Evolutionary conservation across 2,329 filamentous ascomycete species (phyloP), one percentile per base, ranked within the genome.

Genomic region (Diaporthe sp.): DNA sequence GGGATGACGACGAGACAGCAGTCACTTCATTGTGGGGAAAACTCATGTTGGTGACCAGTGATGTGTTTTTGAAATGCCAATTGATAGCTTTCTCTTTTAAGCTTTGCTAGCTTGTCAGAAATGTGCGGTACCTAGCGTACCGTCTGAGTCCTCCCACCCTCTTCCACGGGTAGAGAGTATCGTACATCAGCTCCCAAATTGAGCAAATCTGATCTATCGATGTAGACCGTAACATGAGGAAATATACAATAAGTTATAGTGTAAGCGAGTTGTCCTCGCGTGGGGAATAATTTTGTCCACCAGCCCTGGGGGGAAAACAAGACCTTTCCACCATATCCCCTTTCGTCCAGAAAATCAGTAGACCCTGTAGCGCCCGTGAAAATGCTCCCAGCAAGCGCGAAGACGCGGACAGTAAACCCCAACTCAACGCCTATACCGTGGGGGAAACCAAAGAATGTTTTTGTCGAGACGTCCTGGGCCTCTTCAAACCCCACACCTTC

Each of bases 231-330:
- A 17, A 70, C n/a, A 39, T 70, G 49, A 5, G 65, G 25, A 55
- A 55, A 70, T 70, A 70, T 70, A 70, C 65, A 70, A 70, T 70
- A 70, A 70, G 65, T 70, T 70, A 42, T 70, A 70, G 65, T 70
- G 49, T 55, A 49, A 70, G 49, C 65, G 65, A 70, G 65, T 55
- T n/a, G 47, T 70, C 17, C 65, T 70, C 65, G 65, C 65, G 65
- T 70, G 65, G 65, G 65, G 65, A 53, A 55, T 28, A n/a, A 39
- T 25, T 67, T 51, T 67, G 12, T 34, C 47, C 47, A 39, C 49
- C 49, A 70, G 22, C 34, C 65, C 15, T 42, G 49, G 44, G 37
- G 44, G 42, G 20, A 8, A 51, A 51, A 51, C 17, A 70, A 55
- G 10, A 22, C 15, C 34, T 53, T 15, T 12, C 17, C 39, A 47